Base-by-base conservation (phyloP, 148 eudicot genomes). In the Rhododendron henanense region DNA sequence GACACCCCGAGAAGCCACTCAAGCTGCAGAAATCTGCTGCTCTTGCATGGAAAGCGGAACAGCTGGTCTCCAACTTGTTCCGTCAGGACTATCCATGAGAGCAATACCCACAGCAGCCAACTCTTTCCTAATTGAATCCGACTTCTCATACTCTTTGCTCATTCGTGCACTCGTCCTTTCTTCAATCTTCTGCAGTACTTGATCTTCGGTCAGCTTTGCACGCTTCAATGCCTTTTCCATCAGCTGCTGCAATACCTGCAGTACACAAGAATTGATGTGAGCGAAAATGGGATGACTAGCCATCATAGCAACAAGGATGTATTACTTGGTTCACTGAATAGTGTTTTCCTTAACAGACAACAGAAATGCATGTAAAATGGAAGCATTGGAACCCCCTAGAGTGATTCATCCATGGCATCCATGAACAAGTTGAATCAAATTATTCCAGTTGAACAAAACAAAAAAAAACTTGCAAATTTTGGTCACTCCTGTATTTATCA, bases 41-140 rank as follows among this genome's bases (percentile, higher is more conserved):
- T 94, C 95, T 87, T 93, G 94, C 80, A 94, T 85, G 25, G 94
- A 87, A 59, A 90, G 90, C 3, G 99, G 99, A 92, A 97, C 83
- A n/a, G 91, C 91, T 31, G 99, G 98, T 91, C 99, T 93, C 99
- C 99, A 97, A 11, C 90, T 90, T 0, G 98, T 97, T 82, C 95
- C 98, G 13, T 94, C 91, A 5, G 98, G 98, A 86, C 89, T 93
- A 88, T 97, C 99, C 99, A 97, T 97, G 75, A 97, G 92, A 87
- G 96, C 88, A 84, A 97, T 94, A 10, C 99, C 99, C 21, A 88
- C 78, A 84, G 92, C 92, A 88, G 98, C 98, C 90, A 97, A 88
- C 75, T 93, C 96, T 90, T 95, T 89, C 84, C 99, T 90, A 69
- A 97, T 93, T 48, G 89, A 90, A 89, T 97, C 99, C 3, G 99